A percentile compares a stretch with the other conserved stretches of the same genome.
These are phyloP conservation scores for Coemansia sp. DNA, from an alignment of 192 early-diverging fungal species.

Conservation along the genomic window DNA sequence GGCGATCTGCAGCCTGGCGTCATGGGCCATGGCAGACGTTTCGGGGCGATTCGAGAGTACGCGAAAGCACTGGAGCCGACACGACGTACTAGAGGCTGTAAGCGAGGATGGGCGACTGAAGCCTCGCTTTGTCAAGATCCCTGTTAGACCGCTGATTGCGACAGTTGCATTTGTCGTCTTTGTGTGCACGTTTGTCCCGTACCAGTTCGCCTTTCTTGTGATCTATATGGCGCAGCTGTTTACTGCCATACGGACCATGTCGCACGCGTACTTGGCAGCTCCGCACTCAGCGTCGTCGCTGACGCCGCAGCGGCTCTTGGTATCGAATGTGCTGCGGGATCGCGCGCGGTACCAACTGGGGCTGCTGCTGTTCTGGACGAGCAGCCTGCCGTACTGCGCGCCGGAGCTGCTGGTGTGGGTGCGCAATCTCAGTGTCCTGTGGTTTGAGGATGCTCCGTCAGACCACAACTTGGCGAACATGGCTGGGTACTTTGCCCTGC, in stretches of 20 bases:
- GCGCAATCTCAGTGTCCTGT: conserved; percentile 74
- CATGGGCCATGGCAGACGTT: conserved; percentile 9
- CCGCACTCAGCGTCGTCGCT: conserved; percentile 28
- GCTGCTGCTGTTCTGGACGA: conserved; percentile 68
- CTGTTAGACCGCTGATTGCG: conserved; percentile 25
- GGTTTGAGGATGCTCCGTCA: conserved; percentile 79
- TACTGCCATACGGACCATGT: conserved; percentile 54
- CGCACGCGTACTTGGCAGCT: conserved; percentile 26
- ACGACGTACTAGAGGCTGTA: conserved; percentile 3
- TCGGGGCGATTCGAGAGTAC: conserved; percentile 8
- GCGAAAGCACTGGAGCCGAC: conserved; percentile 10
- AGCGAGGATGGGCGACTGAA: conserved; percentile 8
- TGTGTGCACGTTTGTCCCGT: conserved; percentile 66
- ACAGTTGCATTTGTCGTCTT: conserved; percentile 55
- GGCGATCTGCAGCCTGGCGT: conserved; percentile 12
- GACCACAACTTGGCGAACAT: conserved; percentile 60
- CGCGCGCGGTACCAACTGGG: conserved; percentile 69
- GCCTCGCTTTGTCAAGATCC: neutral
- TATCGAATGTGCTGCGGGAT: conserved; percentile 13
- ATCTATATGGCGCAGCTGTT: conserved; percentile 62
- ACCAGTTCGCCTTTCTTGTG: conserved; percentile 75
- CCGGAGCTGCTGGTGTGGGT: conserved; percentile 81
- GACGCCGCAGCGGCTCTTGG: conserved; percentile 7
- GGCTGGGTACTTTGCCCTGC: conserved; percentile 46
- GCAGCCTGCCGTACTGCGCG: conserved; percentile 70